phyloP scores from a whole-genome alignment of 768 basidiomycete species.

The Agrocybe praecox region DNA sequence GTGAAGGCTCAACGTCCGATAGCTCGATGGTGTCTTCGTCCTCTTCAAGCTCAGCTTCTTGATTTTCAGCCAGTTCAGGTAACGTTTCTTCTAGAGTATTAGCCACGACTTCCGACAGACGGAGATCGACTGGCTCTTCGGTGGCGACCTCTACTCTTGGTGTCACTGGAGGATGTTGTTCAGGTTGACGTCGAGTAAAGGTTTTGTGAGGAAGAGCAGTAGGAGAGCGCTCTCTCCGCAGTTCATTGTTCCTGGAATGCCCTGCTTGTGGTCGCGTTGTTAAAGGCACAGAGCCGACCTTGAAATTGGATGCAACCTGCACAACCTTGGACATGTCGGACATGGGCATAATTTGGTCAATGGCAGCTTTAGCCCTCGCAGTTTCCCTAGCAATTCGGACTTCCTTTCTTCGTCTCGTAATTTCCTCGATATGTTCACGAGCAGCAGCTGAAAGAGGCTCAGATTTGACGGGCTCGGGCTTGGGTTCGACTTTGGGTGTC shows the following conservation, averaged over 20 bases:
- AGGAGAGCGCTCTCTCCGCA: background rate
- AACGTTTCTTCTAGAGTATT: background rate
- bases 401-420: slow-evolving; percentile 15
- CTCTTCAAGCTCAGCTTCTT: background rate
- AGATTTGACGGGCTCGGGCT: background rate
- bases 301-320: background rate
- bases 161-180: background rate
- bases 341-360: slow-evolving; percentile 1
- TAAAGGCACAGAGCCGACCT: background rate
- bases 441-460: background rate
- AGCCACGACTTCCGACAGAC: background rate
- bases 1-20: background rate
- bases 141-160: background rate
- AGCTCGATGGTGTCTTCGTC: background rate
- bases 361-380: background rate
- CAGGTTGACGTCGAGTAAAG: background rate
- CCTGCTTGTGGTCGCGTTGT: background rate
- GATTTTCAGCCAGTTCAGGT: background rate
- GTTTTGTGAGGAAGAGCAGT: too few relatives aligned
- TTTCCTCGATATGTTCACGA: slow-evolving; percentile 1
- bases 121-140: background rate
- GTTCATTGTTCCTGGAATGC: background rate
- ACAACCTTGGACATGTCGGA: background rate
- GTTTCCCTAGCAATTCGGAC: slow-evolving; percentile 23
- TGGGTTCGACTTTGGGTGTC: slow-evolving; percentile 1